These are phyloP conservation scores for Phylloporus sp. DNA, from an alignment of 768 basidiomycete species.

Conservation along the genomic window DNA sequence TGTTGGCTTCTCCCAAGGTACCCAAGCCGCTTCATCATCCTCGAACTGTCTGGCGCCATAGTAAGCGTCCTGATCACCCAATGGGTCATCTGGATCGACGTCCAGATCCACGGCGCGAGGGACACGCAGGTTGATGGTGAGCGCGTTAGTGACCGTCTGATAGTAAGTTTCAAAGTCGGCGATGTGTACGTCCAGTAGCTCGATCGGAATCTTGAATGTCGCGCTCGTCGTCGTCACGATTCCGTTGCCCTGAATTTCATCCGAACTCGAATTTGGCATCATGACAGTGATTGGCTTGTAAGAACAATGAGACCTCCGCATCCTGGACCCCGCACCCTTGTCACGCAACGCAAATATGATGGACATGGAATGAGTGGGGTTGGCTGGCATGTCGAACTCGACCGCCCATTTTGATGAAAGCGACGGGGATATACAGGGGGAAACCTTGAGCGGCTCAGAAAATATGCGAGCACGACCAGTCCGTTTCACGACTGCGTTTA, in stretches of 20 bases:
- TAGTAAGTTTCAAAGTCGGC: slow-evolving; percentile 14
- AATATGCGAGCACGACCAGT: slow-evolving; percentile 12
- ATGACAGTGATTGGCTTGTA: not conserved
- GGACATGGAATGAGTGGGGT: not conserved
- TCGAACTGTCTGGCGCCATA: not conserved
- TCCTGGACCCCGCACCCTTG: not conserved
- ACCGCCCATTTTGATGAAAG: slow-evolving; percentile 7
- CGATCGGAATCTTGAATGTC: slow-evolving; percentile 3
- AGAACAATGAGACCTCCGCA: not conserved
- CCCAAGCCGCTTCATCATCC: slow-evolving; percentile 20
- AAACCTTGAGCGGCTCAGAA: not conserved
- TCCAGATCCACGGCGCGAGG: not conserved
- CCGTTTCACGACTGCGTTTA: slow-evolving; percentile 5
- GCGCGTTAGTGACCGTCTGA: slow-evolving; percentile 6
- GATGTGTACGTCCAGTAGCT: slow-evolving; percentile 1
- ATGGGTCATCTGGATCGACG: slow-evolving; percentile 7
- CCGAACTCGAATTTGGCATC: slow-evolving; percentile 7
- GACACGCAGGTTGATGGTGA: not conserved
- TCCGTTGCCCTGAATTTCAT: slow-evolving; percentile 1
- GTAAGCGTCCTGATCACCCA: not conserved
- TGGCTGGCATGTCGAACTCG: not conserved
- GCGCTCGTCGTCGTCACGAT: slow-evolving; percentile 8
- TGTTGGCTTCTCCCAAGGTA: slow-evolving; percentile 10
- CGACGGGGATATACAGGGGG: not conserved
- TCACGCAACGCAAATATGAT: not conserved